Evolutionary conservation across 805 yeast species (phyloP).

Genomic region (Hanseniaspora pseudoguilliermondii): DNA sequence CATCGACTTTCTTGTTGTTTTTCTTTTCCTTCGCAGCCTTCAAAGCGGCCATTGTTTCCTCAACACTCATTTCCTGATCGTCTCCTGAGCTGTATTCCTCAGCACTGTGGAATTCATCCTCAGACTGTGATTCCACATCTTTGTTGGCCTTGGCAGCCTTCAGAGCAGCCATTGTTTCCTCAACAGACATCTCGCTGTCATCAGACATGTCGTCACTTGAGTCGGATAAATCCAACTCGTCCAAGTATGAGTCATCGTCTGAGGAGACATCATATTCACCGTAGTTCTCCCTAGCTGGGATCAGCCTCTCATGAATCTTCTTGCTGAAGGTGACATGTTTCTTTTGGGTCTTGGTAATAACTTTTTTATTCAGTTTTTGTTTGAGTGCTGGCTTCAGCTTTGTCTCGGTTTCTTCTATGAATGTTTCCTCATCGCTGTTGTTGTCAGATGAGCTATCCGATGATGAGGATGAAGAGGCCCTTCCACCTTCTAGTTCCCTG

Average conservation of each 20-base stretch:
- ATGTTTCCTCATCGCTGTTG: conserved; percentile 12
- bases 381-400: conserved; percentile 6
- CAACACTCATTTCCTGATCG: conserved; percentile 14
- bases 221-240: conserved; percentile 1
- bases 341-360: not conserved
- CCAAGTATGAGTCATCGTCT: conserved; percentile 9
- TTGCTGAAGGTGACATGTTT: conserved; percentile 9
- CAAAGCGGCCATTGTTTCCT: conserved; percentile 14
- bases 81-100: not conserved
- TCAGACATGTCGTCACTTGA: not conserved
- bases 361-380: not conserved
- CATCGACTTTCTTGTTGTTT: conserved; percentile 7
- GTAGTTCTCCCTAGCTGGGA: conserved; percentile 9
- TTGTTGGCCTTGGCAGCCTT: conserved; percentile 23
- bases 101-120: not conserved
- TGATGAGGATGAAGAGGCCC: conserved; percentile 12
- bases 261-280: conserved; percentile 7
- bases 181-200: conserved; percentile 24
- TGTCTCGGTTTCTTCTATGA: conserved; percentile 3
- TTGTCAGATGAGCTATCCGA: conserved; percentile 19
- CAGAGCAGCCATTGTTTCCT: conserved; percentile 28
- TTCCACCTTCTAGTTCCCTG: conserved; percentile 20
- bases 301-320: not conserved
- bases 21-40: conserved; percentile 16
- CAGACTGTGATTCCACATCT: conserved; percentile 14